Percentiles rank a stretch among this genome's conserved stretches.
Conservation (phyloP, 441 rosid species). For the Erodium texanum region DNA sequence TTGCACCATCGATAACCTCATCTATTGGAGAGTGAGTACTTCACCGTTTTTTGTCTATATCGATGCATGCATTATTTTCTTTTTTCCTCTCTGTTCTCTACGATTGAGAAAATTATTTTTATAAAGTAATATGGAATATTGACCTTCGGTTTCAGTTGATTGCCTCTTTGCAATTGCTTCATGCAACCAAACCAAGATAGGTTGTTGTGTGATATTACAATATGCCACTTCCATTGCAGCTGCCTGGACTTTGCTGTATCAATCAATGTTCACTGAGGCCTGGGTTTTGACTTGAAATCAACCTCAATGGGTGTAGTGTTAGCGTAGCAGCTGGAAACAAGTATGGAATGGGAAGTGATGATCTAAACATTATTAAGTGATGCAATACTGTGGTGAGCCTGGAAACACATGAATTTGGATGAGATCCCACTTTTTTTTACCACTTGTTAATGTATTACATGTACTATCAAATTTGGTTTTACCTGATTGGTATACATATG, state of each 20-base stretch:
- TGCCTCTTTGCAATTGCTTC: neutral
- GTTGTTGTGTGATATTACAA: neutral
- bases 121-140: neutral
- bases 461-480: neutral
- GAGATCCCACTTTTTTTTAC: neutral
- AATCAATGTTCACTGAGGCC: neutral
- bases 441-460: neutral
- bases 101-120: neutral
- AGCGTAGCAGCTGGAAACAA: neutral
- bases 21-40: neutral
- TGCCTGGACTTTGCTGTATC: neutral
- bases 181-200: neutral
- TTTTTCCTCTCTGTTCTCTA: neutral
- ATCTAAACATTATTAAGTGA: neutral
- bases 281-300: neutral
- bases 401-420: neutral
- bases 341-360: neutral
- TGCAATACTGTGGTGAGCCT: neutral
- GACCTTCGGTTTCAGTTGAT: neutral
- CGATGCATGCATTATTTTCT: neutral
- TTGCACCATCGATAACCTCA: slow-evolving; percentile 26
- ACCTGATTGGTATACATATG: neutral
- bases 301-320: neutral
- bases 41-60: neutral
- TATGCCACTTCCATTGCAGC: neutral